Conservation (phyloP, 2,329 filamentous ascomycete species). For the Trichoderma gracile region DNA sequence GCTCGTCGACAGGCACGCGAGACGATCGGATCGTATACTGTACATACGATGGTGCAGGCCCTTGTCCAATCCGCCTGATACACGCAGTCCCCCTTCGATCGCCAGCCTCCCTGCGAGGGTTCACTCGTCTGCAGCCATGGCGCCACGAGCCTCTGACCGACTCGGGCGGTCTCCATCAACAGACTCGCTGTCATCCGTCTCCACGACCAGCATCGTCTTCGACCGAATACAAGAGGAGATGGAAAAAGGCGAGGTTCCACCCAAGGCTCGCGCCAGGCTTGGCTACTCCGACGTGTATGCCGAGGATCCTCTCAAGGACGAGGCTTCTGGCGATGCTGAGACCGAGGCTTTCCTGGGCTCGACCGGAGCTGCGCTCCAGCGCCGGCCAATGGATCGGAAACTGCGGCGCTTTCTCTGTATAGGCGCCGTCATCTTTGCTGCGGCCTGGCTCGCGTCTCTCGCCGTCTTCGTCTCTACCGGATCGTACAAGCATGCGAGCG, state of each 20-base stretch:
- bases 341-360: constrained; percentile 54
- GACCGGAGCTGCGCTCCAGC: constrained; percentile 39
- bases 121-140: constrained; percentile 16
- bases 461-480: constrained; percentile 66
- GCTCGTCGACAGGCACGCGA: no score
- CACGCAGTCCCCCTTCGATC: not conserved
- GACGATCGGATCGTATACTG: not conserved
- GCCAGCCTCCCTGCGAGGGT: constrained; percentile 5
- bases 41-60: constrained; percentile 4
- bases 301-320: constrained; percentile 38
- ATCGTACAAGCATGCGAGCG: constrained; percentile 64
- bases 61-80: constrained; percentile 7
- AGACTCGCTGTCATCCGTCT: constrained; percentile 72
- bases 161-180: constrained; percentile 42
- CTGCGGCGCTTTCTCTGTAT: constrained; percentile 65
- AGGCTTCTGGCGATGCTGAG: constrained; percentile 43
- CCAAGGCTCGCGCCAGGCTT: constrained; percentile 29
- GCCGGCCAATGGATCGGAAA: constrained; percentile 64
- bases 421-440: constrained; percentile 59
- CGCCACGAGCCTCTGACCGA: constrained; percentile 2
- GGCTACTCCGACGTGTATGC: constrained; percentile 41
- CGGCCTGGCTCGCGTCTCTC: constrained; percentile 69
- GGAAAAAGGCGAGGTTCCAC: constrained; percentile 36
- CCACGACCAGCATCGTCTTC: constrained; percentile 79
- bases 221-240: constrained; percentile 67